Percentiles rank a stretch among this genome's conserved stretches.
These are phyloP conservation scores for Effrenium voratum DNA, from an alignment of 73 alveolate genomes.

Conservation along the genomic window DNA sequence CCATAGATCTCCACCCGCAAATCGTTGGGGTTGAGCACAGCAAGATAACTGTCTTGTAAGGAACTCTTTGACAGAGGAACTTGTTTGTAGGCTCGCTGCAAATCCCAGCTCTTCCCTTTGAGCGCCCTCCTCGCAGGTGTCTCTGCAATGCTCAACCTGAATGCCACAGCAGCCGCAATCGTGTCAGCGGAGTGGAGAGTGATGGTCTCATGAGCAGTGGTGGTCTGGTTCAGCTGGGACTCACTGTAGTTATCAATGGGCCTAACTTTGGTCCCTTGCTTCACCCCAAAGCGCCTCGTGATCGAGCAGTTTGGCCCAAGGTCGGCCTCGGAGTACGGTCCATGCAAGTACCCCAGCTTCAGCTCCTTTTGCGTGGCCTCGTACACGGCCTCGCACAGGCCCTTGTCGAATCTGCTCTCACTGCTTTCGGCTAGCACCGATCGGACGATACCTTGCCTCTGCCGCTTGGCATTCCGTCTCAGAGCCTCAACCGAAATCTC, in stretches of 20 bases:
- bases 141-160: too few relatives aligned
- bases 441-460: background rate
- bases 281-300: background rate
- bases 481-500: background rate
- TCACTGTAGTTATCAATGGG: background rate
- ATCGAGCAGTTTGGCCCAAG: background rate
- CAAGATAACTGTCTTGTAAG: background rate
- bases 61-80: background rate
- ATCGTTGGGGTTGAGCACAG: too few relatives aligned
- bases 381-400: too few relatives aligned
- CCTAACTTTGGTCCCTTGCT: background rate
- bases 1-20: too few relatives aligned
- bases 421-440: background rate
- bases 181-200: background rate
- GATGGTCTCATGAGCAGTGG: background rate
- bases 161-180: background rate
- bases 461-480: background rate
- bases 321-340: background rate
- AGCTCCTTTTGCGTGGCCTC: background rate
- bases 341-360: background rate
- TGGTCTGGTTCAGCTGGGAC: background rate
- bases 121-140: too few relatives aligned
- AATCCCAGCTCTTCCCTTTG: background rate
- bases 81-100: background rate
- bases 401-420: background rate